These are phyloP conservation scores for Auricularia auricula-judae DNA, from an alignment of 768 basidiomycete genomes.

Conservation along the genomic window DNA sequence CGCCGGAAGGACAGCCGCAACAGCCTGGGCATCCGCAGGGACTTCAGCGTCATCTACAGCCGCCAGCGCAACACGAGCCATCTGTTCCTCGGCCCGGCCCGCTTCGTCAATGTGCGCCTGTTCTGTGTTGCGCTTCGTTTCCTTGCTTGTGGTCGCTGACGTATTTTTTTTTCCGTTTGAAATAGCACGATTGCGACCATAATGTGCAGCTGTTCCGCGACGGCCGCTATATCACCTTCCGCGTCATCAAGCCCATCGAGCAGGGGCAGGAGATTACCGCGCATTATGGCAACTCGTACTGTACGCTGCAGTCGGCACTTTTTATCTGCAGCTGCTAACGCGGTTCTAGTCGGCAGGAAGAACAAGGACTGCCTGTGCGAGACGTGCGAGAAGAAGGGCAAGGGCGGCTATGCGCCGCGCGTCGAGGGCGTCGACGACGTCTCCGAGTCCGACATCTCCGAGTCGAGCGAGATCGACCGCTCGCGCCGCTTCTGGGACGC, in stretches of 20 bases:
- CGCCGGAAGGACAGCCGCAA: conserved; percentile 66
- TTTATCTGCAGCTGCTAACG: too few species aligned
- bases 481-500: background rate
- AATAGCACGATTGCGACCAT: conserved; percentile 73
- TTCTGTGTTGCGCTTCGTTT: background rate
- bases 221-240: conserved; percentile 82
- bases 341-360: conserved; percentile 42
- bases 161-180: too few species aligned
- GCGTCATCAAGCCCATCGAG: conserved; percentile 64
- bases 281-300: conserved; percentile 85
- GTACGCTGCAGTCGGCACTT: conserved; percentile 35
- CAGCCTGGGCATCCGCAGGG: conserved; percentile 55
- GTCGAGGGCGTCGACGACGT: conserved; percentile 41
- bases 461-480: conserved; percentile 8
- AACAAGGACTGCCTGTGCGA: conserved; percentile 76
- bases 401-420: conserved; percentile 58
- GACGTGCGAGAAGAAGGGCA: conserved; percentile 67
- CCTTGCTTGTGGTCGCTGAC: background rate
- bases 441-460: conserved; percentile 32
- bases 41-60: conserved; percentile 87
- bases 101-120: conserved; percentile 75
- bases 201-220: conserved; percentile 84
- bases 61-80: conserved; percentile 89
- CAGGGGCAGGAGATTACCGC: conserved; percentile 83
- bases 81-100: conserved; percentile 81